Conservation (phyloP, 352 stramenopile genomes). For the Phytopythium chamaehyphon region DNA sequence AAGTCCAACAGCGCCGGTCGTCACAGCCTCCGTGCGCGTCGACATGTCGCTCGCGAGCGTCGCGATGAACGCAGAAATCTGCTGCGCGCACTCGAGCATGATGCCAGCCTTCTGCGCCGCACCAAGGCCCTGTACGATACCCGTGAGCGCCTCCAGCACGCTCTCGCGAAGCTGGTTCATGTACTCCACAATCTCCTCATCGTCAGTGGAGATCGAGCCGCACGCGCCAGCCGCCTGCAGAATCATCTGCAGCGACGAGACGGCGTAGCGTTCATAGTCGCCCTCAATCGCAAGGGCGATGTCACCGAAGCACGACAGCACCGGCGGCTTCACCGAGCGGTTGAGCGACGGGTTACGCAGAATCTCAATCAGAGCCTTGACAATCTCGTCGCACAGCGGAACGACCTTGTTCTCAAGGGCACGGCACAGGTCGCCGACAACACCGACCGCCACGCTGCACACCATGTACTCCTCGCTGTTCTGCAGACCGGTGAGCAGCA, state of each 20-base stretch:
- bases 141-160: conserved; percentile 96
- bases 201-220: conserved; percentile 83
- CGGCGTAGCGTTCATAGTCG: conserved; percentile 88
- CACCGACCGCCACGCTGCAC: conserved; percentile 93
- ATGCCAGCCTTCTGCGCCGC: conserved; percentile 86
- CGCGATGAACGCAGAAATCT: conserved; percentile 89
- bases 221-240: conserved; percentile 86
- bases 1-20: conserved; percentile 88
- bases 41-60: conserved; percentile 75
- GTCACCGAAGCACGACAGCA: conserved; percentile 96
- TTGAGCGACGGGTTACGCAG: conserved; percentile 93
- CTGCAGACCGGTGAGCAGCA: conserved; percentile 89
- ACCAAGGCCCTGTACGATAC: conserved; percentile 94
- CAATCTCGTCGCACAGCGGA: conserved; percentile 93
- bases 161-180: conserved; percentile 95
- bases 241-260: conserved; percentile 81
- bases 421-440: conserved; percentile 94
- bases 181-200: conserved; percentile 98
- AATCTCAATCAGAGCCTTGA: conserved; percentile 92
- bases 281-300: conserved; percentile 95
- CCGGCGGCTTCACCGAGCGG: conserved; percentile 94
- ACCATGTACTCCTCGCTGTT: conserved; percentile 97
- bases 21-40: conserved; percentile 87
- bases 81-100: conserved; percentile 77
- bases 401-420: conserved; percentile 90